Conservation (phyloP, 225 moss, liverwort and hornwort species). For the Pseudoscleropodium purum region DNA sequence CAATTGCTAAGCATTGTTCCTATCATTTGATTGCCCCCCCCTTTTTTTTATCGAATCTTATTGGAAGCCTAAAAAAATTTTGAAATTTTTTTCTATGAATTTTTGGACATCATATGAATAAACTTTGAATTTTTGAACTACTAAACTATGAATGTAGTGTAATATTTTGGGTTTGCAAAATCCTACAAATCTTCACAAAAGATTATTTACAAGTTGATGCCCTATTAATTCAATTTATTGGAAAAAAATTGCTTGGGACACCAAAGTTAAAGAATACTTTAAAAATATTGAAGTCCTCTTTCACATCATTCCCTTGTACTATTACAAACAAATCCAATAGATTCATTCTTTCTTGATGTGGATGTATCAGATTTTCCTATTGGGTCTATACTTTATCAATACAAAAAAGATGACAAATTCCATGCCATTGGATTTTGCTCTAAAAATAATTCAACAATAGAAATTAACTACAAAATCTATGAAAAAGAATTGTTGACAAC, state of each 20-base stretch:
- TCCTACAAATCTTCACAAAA: not conserved
- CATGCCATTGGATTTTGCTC: not conserved
- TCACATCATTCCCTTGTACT: no score
- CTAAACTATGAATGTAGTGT: accelerated
- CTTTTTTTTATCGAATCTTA: accelerated
- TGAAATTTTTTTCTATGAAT: not conserved
- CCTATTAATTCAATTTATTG: no score
- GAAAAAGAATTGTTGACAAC: not conserved
- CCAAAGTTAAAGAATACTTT: no score
- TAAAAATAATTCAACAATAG: not conserved
- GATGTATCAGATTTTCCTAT: not conserved
- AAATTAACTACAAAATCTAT: not conserved
- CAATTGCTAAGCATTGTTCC: not conserved
- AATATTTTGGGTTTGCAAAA: not conserved
- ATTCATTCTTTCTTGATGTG: not conserved
- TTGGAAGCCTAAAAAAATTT: not conserved
- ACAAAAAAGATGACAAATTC: not conserved
- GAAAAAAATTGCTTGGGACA: no score
- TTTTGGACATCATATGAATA: not conserved
- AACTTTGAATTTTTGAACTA: not conserved
- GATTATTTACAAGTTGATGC: no score
- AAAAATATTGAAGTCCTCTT: no score
- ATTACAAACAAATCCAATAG: not conserved
- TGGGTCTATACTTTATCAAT: not conserved
- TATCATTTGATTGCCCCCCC: not conserved